A percentile compares a stretch with the other conserved stretches of the same genome.
Conservation (phyloP, 2,329 filamentous ascomycete genomes). For the Cordyceps fumosorosea region DNA sequence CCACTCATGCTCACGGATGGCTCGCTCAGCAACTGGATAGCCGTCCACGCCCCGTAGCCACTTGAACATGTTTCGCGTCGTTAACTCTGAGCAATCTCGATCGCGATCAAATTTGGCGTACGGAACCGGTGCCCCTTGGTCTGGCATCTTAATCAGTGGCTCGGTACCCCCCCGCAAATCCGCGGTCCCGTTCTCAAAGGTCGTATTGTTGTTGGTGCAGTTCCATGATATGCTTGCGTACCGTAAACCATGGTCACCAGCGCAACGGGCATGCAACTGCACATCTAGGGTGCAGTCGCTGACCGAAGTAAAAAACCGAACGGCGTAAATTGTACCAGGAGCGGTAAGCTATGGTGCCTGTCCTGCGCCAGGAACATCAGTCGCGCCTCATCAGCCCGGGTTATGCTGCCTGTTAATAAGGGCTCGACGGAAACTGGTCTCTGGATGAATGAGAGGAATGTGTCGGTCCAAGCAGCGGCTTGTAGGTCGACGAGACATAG, state of each 20-base stretch:
- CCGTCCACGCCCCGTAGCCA: constrained; percentile 13
- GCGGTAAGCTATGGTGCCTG: not conserved
- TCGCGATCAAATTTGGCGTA: constrained; percentile 1
- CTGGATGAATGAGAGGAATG: not conserved
- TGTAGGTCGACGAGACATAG: constrained; percentile 13
- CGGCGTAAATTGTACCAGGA: constrained; percentile 12
- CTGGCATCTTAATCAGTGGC: not conserved
- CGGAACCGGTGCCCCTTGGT: not conserved
- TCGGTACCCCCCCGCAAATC: not conserved
- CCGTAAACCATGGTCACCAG: constrained; percentile 11
- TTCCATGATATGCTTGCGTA: constrained; percentile 12
- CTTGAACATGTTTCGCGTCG: constrained; percentile 7
- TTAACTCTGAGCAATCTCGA: not conserved
- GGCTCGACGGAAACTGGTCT: not conserved
- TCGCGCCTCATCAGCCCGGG: constrained; percentile 12
- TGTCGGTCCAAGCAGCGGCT: constrained; percentile 14
- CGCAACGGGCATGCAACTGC: constrained; percentile 10
- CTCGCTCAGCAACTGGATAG: constrained; percentile 12
- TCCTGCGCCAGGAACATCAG: constrained; percentile 13
- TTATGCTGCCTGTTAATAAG: not conserved
- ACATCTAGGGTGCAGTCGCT: constrained; percentile 15
- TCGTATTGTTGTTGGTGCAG: constrained; percentile 1
- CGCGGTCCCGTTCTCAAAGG: constrained; percentile 45
- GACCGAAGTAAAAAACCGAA: not conserved
- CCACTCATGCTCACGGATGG: constrained; percentile 11